Evolutionary conservation across 352 stramenopile genomes (phyloP).

Genomic region (Phytophthora hibernalis): DNA sequence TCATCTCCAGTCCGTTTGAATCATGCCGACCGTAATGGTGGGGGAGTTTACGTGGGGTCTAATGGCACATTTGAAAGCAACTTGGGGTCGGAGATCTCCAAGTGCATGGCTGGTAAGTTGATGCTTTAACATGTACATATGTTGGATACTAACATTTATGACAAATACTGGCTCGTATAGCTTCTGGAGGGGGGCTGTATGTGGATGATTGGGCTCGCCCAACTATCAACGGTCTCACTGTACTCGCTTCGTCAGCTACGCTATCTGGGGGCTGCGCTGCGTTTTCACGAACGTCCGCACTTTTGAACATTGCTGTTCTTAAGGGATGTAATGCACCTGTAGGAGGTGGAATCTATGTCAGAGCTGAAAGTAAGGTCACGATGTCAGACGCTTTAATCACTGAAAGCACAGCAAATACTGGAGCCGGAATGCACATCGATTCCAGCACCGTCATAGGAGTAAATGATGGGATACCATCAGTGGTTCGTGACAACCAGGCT

Average conservation of each 20-base stretch:
- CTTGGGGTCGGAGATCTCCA: conserved; percentile 29
- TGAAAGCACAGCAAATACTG: conserved; percentile 25
- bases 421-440: conserved; percentile 43
- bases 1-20: conserved; percentile 37
- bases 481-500: conserved; percentile 29
- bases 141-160: neutral
- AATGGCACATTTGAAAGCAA: conserved; percentile 50
- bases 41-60: conserved; percentile 48
- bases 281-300: conserved; percentile 29
- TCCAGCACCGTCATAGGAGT: conserved; percentile 29
- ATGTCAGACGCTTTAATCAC: conserved; percentile 12
- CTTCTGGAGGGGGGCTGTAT: conserved; percentile 42
- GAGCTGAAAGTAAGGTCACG: conserved; percentile 22
- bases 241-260: conserved; percentile 24
- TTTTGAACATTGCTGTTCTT: conserved; percentile 6
- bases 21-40: conserved; percentile 41
- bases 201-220: conserved; percentile 25
- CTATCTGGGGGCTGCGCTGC: conserved; percentile 36
- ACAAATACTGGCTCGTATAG: conserved; percentile 13
- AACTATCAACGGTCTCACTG: conserved; percentile 23
- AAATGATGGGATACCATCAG: conserved; percentile 2
- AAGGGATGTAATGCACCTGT: conserved; percentile 24
- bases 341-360: conserved; percentile 40
- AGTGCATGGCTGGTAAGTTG: conserved; percentile 45
- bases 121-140: too few species aligned